Conservation (phyloP, 2,329 filamentous ascomycete species). For the Fusarium proliferatum region DNA sequence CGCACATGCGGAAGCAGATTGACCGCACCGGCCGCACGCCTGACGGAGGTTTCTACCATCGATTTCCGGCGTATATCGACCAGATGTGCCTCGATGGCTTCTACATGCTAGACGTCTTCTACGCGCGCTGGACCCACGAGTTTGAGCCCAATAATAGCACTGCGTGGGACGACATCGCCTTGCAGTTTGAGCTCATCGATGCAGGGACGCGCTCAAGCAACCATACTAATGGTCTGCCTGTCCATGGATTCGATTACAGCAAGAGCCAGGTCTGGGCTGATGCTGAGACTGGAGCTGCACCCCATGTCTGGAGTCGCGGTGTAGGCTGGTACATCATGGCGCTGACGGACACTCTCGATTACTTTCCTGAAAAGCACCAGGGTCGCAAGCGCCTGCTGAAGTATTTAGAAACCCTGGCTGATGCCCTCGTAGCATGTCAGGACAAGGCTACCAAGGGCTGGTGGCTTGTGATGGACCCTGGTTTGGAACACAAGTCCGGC, state of each 20-base stretch:
- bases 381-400: conserved; percentile 49
- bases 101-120: conserved; percentile 60
- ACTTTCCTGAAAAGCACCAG: conserved; percentile 52
- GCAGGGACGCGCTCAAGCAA: conserved; percentile 52
- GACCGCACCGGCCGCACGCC: conserved; percentile 52
- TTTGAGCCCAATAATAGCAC: conserved; percentile 52
- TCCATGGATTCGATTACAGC: conserved; percentile 66
- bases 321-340: conserved; percentile 66
- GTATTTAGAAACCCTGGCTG: conserved; percentile 54
- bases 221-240: conserved; percentile 52
- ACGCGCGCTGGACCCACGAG: conserved; percentile 52
- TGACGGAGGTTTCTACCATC: conserved; percentile 65
- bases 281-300: conserved; percentile 60
- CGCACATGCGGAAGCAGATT: conserved; percentile 24
- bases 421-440: conserved; percentile 55
- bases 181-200: conserved; percentile 59
- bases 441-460: conserved; percentile 63
- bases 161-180: conserved; percentile 56
- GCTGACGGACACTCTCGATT: conserved; percentile 60
- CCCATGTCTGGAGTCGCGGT: conserved; percentile 63
- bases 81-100: conserved; percentile 70
- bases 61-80: conserved; percentile 56
- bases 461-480: conserved; percentile 67
- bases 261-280: conserved; percentile 63
- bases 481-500: conserved; percentile 57